Evolutionary conservation across 1,139 yeast genomes (phyloP), one percentile per base, ranked within the genome.

Genomic region (Zygosaccharomyces pseudobailii): DNA sequence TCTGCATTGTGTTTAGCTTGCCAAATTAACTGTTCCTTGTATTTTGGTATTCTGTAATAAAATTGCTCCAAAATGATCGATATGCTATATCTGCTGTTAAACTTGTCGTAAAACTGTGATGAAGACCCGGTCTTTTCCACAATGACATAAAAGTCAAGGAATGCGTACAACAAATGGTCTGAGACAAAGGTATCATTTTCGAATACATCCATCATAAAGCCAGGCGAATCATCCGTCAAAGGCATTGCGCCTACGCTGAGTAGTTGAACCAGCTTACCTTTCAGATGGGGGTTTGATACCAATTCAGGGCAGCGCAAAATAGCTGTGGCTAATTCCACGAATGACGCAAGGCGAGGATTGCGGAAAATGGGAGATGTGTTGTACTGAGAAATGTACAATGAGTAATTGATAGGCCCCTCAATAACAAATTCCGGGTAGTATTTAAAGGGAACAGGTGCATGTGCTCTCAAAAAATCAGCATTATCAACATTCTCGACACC

Each of bases 111-210:
- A 65, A 92, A 92, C 67, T 92, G 98, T 0, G 95, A 83, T 5
- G 94, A 83, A 3, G 97, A 86, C 6, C 98, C 98, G 0, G 98
- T 94, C 62, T 87, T 88, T 65, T 92, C 99, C 48, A 90, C 92
- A 76, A 87, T 89, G 36, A 92, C 95, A 65, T 92, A 92, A 55
- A 89, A 86, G 61, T 88, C 94, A 69, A 92, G 76, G 50, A 92
- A 73, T 0, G 96, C 85, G 59, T 87, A 90, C 50, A 92, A 72
- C 49, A 94, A 66, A 61, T 90, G 82, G 42, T 82, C 73, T 38
- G 72, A 69, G 1, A 88, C 85, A 42, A 85, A 62, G 45, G 77
- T 75, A 58, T 88, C 82, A 8, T 80, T 70, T 56, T 76, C 80
- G 65, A 88, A 82, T 5, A 83, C 74, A 9, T 75, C 74, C 49